Percentiles rank a stretch among this genome's conserved stretches.
Conservation (phyloP, 306 rosid genomes). For the Cucurbita moschata region DNA sequence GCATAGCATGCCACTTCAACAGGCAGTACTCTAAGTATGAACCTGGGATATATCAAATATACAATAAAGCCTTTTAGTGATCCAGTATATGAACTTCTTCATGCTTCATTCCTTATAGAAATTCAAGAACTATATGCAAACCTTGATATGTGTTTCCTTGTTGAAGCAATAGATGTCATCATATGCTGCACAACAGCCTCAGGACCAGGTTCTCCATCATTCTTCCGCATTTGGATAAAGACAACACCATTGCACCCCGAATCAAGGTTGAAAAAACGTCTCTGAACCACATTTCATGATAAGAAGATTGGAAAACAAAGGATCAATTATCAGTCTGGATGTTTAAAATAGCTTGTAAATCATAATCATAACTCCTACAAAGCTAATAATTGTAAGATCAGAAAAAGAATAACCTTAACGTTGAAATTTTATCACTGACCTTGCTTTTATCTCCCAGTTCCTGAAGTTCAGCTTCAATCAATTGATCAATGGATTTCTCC, state of each 20-base stretch:
- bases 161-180: slow-evolving; percentile 64
- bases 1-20: slow-evolving; percentile 87
- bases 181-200: slow-evolving; percentile 56
- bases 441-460: slow-evolving; percentile 69
- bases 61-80: background rate
- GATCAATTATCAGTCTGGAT: background rate
- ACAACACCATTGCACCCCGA: slow-evolving; percentile 86
- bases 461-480: slow-evolving; percentile 68
- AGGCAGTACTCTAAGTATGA: slow-evolving; percentile 77
- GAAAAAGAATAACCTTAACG: background rate
- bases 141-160: slow-evolving; percentile 89
- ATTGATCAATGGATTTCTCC: slow-evolving; percentile 59
- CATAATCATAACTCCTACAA: background rate
- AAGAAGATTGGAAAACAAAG: background rate
- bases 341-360: background rate
- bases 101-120: background rate
- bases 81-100: background rate
- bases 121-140: slow-evolving; percentile 13
- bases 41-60: slow-evolving; percentile 29
- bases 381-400: background rate
- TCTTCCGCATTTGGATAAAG: slow-evolving; percentile 78
- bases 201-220: slow-evolving; percentile 58
- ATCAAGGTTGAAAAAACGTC: slow-evolving; percentile 66
- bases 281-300: slow-evolving; percentile 27
- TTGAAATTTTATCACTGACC: slow-evolving; percentile 29